phyloP scores from a whole-genome alignment of 2,329 filamentous ascomycete species.

The Blumeriella jaapii region DNA sequence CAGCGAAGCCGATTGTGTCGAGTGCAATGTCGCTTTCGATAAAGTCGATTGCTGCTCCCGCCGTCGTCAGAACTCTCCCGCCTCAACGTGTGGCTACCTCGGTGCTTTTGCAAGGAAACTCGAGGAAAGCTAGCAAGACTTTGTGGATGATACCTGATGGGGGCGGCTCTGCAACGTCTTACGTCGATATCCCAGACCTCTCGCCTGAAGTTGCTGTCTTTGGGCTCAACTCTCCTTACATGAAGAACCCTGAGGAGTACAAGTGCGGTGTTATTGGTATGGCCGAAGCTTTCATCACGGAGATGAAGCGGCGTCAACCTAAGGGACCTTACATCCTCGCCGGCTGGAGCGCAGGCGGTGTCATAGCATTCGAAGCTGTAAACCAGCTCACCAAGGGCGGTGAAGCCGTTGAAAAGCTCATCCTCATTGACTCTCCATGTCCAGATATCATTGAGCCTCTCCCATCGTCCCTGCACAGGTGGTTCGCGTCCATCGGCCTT shows the following conservation, averaged over 20 bases:
- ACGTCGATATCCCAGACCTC: constrained; percentile 28
- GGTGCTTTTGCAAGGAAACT: constrained; percentile 35
- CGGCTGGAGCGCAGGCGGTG: constrained; percentile 69
- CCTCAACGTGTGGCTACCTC: constrained; percentile 23
- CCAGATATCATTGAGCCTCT: constrained; percentile 58
- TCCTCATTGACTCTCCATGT: constrained; percentile 56
- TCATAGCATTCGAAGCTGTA: constrained; percentile 57
- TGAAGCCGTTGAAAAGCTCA: constrained; percentile 45
- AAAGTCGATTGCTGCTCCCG: no score
- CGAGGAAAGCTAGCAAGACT: constrained; percentile 33
- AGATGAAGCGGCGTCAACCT: constrained; percentile 62
- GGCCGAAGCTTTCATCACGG: constrained; percentile 51
- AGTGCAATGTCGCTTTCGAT: no score
- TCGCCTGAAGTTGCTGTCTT: constrained; percentile 38
- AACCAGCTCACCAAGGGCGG: constrained; percentile 46
- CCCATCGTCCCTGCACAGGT: constrained; percentile 39
- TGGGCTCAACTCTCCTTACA: constrained; percentile 58
- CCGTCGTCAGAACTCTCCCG: constrained; percentile 4
- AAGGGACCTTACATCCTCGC: constrained; percentile 55
- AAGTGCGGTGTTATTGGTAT: constrained; percentile 54
- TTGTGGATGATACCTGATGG: constrained; percentile 39
- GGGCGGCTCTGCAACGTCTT: constrained; percentile 31
- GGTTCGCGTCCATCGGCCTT: constrained; percentile 62
- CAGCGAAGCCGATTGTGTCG: constrained; percentile 15
- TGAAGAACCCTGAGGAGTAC: constrained; percentile 56